Evolutionary conservation across 305 asterid species (phyloP), one percentile per base, ranked within the genome.

Genomic region (Fraxinus nigra): DNA sequence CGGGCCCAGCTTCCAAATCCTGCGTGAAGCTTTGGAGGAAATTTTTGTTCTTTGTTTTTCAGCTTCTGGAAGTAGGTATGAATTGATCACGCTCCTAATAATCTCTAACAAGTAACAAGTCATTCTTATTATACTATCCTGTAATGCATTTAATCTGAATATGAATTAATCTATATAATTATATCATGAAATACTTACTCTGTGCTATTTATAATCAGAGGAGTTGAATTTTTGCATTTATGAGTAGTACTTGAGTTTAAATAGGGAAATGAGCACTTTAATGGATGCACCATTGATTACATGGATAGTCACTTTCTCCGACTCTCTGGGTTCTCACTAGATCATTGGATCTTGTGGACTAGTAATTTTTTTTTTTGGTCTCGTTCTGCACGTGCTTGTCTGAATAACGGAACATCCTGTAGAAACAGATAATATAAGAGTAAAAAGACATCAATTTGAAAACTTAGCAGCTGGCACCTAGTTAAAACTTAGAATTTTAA

Each of bases 1-100:
- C 11, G 89, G 94, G 9, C 98, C 98, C 37, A 85, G 90, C 82
- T 96, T 96, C 83, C 82, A 88, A 56, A 88, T 90, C 85, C 90
- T 96, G 79, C 92, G 99, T 6, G 97, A 94, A 59, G 92, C 95
- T 6, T 79, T 96, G 85, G 99, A 96, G 89, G 98, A 96, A 83
- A 89, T 94, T 76, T 96, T 88, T 80, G 78, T 79, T 37, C 98
- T 96, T 33, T 96, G 98, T 86, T 96, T 93, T 88, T 94, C 99
- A 28, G 54, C 91, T 63, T 79, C 92, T 11, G 98, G 98, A 73
- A 91, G 98, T 89, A 90, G 99, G 99, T 96, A 92, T 13, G 87
- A 20, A 43, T 75, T 59, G 72, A 74, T 78, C 59, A 14, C 33
- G 74, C 74, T 26, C 35, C 73, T 8, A 28, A 7, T 65, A 11